phyloP scores from a whole-genome alignment of 768 basidiomycete genomes.

The Boletus patriciae region DNA sequence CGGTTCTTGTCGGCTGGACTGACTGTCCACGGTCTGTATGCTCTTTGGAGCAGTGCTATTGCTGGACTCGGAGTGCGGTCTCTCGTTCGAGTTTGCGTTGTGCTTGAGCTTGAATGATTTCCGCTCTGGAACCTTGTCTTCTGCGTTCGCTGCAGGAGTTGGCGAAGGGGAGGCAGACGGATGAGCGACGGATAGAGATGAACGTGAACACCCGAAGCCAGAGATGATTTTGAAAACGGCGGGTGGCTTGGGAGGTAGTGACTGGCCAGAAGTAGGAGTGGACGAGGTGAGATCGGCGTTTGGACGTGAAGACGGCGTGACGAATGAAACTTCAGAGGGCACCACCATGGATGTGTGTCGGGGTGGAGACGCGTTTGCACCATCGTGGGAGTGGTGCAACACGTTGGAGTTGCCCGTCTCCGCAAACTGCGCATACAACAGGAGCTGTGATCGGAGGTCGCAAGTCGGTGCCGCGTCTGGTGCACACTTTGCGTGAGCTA shows the following conservation, averaged over 20 bases:
- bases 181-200: slow-evolving; percentile 49
- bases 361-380: slow-evolving; percentile 21
- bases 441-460: slow-evolving; percentile 77
- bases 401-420: slow-evolving; percentile 61
- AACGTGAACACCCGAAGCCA: slow-evolving; percentile 63
- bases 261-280: slow-evolving; percentile 22
- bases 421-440: slow-evolving; percentile 76
- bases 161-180: slow-evolving; percentile 34
- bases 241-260: slow-evolving; percentile 42
- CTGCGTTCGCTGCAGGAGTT: slow-evolving; percentile 20
- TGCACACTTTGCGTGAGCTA: slow-evolving; percentile 80
- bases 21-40: slow-evolving; percentile 52
- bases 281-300: slow-evolving; percentile 47
- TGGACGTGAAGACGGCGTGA: slow-evolving; percentile 47
- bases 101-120: slow-evolving; percentile 40
- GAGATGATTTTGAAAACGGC: slow-evolving; percentile 65
- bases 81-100: slow-evolving; percentile 41
- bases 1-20: slow-evolving; percentile 40
- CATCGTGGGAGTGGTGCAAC: slow-evolving; percentile 55
- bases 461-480: slow-evolving; percentile 74
- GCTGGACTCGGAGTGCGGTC: slow-evolving; percentile 61
- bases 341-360: slow-evolving; percentile 38
- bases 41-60: slow-evolving; percentile 59
- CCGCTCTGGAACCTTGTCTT: slow-evolving; percentile 25
- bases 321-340: slow-evolving; percentile 57